Conservation (phyloP, 768 basidiomycete genomes). For the Sporobolomyces pararoseus region DNA sequence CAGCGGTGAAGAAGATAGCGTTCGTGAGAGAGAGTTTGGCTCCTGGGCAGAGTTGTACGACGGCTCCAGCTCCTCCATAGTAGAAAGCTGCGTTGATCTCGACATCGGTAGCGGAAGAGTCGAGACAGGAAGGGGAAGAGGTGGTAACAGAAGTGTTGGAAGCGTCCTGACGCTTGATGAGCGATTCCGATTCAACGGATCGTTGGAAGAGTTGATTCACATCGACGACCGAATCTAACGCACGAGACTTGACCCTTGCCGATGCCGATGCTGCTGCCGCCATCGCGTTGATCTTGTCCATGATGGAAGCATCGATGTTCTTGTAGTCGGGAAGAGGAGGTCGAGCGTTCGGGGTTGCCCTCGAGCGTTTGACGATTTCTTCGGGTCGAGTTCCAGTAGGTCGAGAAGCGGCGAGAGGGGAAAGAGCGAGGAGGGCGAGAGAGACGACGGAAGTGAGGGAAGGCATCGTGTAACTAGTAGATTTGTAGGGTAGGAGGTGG, state of each 20-base stretch:
- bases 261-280: constrained; percentile 18
- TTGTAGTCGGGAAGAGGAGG: constrained; percentile 19
- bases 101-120: constrained; percentile 27
- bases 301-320: constrained; percentile 6
- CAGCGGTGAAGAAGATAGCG: constrained; percentile 41
- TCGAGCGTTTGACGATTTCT: constrained; percentile 10
- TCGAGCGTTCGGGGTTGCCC: background rate
- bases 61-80: constrained; percentile 41
- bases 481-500: background rate
- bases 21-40: constrained; percentile 36
- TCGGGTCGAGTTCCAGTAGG: constrained; percentile 1
- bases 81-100: constrained; percentile 9
- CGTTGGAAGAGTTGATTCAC: constrained; percentile 20
- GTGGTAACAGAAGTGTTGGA: constrained; percentile 6
- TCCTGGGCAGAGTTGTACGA: constrained; percentile 44
- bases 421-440: constrained; percentile 30
- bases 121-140: constrained; percentile 37
- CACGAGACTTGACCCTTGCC: constrained; percentile 24
- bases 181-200: constrained; percentile 12
- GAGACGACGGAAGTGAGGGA: constrained; percentile 18
- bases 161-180: constrained; percentile 5
- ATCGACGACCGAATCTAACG: constrained; percentile 23
- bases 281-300: constrained; percentile 12
- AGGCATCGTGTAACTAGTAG: constrained; percentile 11
- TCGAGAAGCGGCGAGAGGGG: constrained; percentile 19